Base-by-base conservation (phyloP, 2,329 filamentous ascomycete species). In the Hypoxylon sp. region DNA sequence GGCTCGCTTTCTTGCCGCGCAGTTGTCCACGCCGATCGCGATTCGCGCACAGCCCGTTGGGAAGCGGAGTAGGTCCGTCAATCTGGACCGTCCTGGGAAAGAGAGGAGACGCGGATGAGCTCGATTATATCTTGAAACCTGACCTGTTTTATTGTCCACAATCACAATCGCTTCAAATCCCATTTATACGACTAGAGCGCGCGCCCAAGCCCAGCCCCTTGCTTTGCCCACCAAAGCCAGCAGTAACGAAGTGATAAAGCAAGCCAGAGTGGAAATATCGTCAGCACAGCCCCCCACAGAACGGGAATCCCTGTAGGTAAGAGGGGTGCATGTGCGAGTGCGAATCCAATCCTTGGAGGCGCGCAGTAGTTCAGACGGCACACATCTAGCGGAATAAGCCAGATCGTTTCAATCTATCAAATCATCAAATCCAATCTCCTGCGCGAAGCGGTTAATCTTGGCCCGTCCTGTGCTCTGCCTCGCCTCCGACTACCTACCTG, bases 281-380 rank as follows among this genome's bases (percentile, higher is more conserved):
- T 65, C 62, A 68, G 62, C 68, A 70, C 65, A 68, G 68, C 68
- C 68, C 68, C 68, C 60, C 62, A 62, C 37, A 62, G 39, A 62
- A 55, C 47, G 24, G 47, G 52, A 47, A 65, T 17, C 65, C 68
- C 68, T 68, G 68, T 68, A 70, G 47, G 32, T 61, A 61, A 66
- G 68, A 70, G 68, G 66, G 68, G 68, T 70, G 68, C 65, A 68
- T 68, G 58, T 65, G 61, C 52, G 53, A 66, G 59, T 60, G 56
- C 64, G 51, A 67, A 67, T 63, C 61, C 59, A 60, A 64, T 60
- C 51, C 65, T 57, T 19, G 32, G 39, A 52, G 48, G 60, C 58
- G 50, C 48, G n/a, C 51, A 62, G 55, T 57, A 54, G 57, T 57
- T 62, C 53, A 66, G 58, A 59, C 56, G 61, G 56, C 54, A 56